A percentile compares a stretch with the other conserved stretches of the same genome.
These are phyloP conservation scores for Vigna hirtella DNA, from an alignment of 306 rosid species.

Conservation along the genomic window DNA sequence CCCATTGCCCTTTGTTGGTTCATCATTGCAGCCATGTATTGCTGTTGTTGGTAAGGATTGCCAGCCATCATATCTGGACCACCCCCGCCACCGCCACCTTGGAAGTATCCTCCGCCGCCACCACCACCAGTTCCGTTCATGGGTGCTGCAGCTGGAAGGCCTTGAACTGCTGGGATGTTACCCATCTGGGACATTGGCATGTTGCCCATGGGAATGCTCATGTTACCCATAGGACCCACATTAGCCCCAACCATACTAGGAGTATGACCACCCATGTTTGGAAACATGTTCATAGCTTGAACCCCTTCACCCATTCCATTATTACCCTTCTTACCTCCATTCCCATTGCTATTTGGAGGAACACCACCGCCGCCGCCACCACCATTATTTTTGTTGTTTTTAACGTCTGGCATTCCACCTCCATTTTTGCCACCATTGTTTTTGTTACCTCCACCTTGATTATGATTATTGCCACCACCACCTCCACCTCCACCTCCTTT, in stretches of 20 bases:
- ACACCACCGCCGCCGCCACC: constrained; percentile 4
- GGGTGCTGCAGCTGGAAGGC: constrained; percentile 64
- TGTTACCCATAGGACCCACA: constrained; percentile 57
- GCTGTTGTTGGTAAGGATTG: constrained; percentile 65
- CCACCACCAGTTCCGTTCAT: constrained; percentile 39
- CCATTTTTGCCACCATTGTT: constrained; percentile 34
- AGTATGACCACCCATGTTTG: constrained; percentile 45
- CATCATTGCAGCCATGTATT: constrained; percentile 76
- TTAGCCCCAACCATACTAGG: constrained; percentile 48
- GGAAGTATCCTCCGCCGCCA: constrained; percentile 46
- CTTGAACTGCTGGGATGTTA: constrained; percentile 73
- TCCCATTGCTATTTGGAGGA: constrained; percentile 34
- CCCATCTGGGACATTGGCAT: constrained; percentile 46
- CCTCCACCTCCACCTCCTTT: constrained; percentile 47
- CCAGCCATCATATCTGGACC: constrained; percentile 18
- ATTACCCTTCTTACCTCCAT: constrained; percentile 48
- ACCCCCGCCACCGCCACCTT: constrained; percentile 45
- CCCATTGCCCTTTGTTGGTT: constrained; percentile 71
- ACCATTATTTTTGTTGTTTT: constrained; percentile 40
- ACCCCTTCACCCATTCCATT: constrained; percentile 40
- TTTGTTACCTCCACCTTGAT: constrained; percentile 22
- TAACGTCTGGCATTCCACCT: constrained; percentile 42
- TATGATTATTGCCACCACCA: constrained; percentile 12
- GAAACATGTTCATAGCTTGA: constrained; percentile 45
- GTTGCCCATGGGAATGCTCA: constrained; percentile 47